phyloP scores from a whole-genome alignment of 257 asterid species.

The Capsicum chinense region DNA sequence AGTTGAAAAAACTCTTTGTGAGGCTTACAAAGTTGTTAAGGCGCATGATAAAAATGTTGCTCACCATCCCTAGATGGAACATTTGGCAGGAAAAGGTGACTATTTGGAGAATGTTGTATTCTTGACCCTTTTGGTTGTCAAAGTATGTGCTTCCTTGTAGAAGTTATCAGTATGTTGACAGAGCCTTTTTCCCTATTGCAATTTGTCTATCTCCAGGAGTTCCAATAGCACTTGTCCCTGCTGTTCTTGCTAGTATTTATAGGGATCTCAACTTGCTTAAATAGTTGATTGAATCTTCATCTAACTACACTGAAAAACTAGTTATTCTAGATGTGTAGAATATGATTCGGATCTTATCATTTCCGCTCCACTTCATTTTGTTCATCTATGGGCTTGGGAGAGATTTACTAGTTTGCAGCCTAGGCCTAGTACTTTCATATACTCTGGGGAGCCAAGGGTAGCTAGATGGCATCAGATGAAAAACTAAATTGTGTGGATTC shows the following conservation, averaged over 20 bases:
- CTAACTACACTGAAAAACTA: neutral
- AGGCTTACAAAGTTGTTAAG: neutral
- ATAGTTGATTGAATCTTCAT: neutral
- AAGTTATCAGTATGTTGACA: neutral
- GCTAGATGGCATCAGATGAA: neutral
- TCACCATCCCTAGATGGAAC: neutral
- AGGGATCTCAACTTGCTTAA: neutral
- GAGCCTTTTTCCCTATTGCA: constrained; percentile 33
- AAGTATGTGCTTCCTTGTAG: constrained; percentile 33
- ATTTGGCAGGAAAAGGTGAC: no score
- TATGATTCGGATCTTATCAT: neutral
- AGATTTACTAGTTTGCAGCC: neutral
- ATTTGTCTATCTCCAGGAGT: constrained; percentile 35
- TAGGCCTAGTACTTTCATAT: neutral
- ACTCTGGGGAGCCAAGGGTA: constrained; percentile 33
- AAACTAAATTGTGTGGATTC: no score
- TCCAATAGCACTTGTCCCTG: constrained; percentile 34
- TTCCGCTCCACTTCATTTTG: neutral
- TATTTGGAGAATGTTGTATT: constrained; percentile 39
- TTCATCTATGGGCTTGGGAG: constrained; percentile 56
- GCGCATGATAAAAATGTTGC: neutral
- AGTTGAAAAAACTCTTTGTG: neutral
- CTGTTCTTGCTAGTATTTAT: constrained; percentile 38
- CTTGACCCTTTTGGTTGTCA: constrained; percentile 39
- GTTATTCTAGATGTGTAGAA: neutral